Conservation (phyloP, 1,284 basidiomycete species). For the Veloboletus limbatus region DNA sequence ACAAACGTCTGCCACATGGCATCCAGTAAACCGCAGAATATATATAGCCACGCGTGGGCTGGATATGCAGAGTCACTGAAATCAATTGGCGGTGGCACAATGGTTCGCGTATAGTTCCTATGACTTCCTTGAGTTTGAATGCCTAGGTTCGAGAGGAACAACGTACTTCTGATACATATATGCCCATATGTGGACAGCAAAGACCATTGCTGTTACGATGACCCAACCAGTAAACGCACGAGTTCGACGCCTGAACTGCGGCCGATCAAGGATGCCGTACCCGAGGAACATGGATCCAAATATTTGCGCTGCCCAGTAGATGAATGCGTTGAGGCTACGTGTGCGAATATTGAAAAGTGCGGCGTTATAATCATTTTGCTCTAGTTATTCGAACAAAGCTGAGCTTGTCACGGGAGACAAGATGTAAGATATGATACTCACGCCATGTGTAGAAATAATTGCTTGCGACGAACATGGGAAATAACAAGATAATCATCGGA, state of each 20-base stretch:
- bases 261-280: constrained; percentile 25
- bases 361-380: constrained; percentile 51
- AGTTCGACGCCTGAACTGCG: constrained; percentile 40
- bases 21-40: constrained; percentile 45
- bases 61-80: constrained; percentile 42
- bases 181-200: constrained; percentile 50
- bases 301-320: constrained; percentile 42
- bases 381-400: constrained; percentile 23
- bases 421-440: constrained; percentile 11
- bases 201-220: constrained; percentile 46
- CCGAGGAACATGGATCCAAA: constrained; percentile 40
- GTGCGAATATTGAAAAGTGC: constrained; percentile 51
- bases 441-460: constrained; percentile 68
- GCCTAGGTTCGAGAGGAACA: background rate
- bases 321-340: constrained; percentile 37
- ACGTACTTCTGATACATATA: constrained; percentile 52
- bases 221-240: constrained; percentile 52
- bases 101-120: constrained; percentile 51
- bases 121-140: constrained; percentile 3
- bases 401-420: constrained; percentile 1
- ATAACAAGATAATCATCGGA: constrained; percentile 55
- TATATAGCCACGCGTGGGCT: constrained; percentile 44
- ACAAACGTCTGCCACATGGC: constrained; percentile 61
- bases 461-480: constrained; percentile 70
- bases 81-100: constrained; percentile 41